phyloP scores from a whole-genome alignment of 1,284 basidiomycete genomes.

The Vanrija humicola region DNA sequence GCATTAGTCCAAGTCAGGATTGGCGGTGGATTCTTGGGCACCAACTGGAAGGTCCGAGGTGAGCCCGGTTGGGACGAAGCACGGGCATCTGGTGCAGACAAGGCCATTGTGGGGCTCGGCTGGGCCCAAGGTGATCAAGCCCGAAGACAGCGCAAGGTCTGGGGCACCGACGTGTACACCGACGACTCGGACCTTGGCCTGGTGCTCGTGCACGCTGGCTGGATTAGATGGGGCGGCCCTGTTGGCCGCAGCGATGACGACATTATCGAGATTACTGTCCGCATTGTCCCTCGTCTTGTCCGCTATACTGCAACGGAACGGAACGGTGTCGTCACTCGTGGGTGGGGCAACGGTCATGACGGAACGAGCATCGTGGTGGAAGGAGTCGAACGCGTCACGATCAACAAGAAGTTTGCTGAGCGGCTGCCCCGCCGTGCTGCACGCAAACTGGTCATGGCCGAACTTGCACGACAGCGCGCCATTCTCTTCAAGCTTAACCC shows the following conservation, averaged over 20 bases:
- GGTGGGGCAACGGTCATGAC: conserved; percentile 59
- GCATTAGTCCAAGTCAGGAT: conserved; percentile 34
- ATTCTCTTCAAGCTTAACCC: background rate
- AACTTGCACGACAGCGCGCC: conserved; percentile 4
- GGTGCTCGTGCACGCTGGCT: conserved; percentile 55
- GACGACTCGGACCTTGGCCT: conserved; percentile 57
- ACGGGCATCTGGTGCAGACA: conserved; percentile 3
- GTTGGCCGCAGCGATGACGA: conserved; percentile 27
- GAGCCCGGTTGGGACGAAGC: conserved; percentile 45
- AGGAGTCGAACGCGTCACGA: conserved; percentile 48
- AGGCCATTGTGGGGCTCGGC: conserved; percentile 17
- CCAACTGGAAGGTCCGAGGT: conserved; percentile 39
- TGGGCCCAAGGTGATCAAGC: conserved; percentile 9
- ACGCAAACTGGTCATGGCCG: conserved; percentile 24
- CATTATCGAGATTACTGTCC: conserved; percentile 50
- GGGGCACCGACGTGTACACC: conserved; percentile 60
- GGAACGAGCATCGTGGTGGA: conserved; percentile 55
- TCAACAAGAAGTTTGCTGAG: conserved; percentile 17
- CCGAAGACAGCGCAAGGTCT: conserved; percentile 46
- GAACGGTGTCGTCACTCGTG: conserved; percentile 52
- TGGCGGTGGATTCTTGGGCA: conserved; percentile 34
- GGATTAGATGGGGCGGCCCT: conserved; percentile 46
- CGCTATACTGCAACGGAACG: conserved; percentile 53
- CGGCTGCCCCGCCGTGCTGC: conserved; percentile 12
- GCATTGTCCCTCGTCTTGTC: conserved; percentile 54